Evolutionary conservation across 2,329 filamentous ascomycete species (phyloP).

Genomic region (Fusarium proliferatum): DNA sequence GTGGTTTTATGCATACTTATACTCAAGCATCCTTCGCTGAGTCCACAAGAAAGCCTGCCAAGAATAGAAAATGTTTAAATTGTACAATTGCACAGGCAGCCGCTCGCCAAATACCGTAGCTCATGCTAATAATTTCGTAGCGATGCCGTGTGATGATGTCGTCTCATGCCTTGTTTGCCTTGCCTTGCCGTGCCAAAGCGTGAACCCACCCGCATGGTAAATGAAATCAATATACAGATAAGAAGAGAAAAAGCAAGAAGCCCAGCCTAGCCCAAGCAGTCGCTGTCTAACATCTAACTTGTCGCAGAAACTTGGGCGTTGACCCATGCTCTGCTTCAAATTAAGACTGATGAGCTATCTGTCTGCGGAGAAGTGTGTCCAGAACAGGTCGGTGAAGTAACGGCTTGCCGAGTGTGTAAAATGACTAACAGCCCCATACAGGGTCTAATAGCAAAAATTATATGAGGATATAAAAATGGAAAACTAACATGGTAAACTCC

Average conservation of each 20-base stretch:
- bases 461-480: background rate
- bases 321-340: conserved; percentile 15
- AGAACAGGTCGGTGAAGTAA: conserved; percentile 2
- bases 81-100: conserved; percentile 32
- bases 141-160: conserved; percentile 21
- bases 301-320: background rate
- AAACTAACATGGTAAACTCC: conserved; percentile 31
- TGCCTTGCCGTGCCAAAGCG: conserved; percentile 10
- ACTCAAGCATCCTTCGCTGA: conserved; percentile 12
- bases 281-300: conserved; percentile 11
- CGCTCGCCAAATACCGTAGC: conserved; percentile 31
- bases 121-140: conserved; percentile 27
- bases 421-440: conserved; percentile 4
- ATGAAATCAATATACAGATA: conserved; percentile 23
- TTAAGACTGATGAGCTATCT: conserved; percentile 10
- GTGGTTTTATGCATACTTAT: conserved; percentile 34
- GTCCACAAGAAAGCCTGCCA: conserved; percentile 1
- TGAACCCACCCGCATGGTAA: conserved; percentile 8
- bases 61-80: conserved; percentile 1
- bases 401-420: background rate
- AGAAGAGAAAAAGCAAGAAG: conserved; percentile 9
- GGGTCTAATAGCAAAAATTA: conserved; percentile 1
- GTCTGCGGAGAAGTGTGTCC: background rate
- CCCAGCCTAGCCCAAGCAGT: background rate
- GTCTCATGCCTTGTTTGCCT: conserved; percentile 6